Evolutionary conservation across 2,329 filamentous ascomycete species (phyloP), one percentile per base, ranked within the genome.

Genomic region (Fusarium camptoceras): DNA sequence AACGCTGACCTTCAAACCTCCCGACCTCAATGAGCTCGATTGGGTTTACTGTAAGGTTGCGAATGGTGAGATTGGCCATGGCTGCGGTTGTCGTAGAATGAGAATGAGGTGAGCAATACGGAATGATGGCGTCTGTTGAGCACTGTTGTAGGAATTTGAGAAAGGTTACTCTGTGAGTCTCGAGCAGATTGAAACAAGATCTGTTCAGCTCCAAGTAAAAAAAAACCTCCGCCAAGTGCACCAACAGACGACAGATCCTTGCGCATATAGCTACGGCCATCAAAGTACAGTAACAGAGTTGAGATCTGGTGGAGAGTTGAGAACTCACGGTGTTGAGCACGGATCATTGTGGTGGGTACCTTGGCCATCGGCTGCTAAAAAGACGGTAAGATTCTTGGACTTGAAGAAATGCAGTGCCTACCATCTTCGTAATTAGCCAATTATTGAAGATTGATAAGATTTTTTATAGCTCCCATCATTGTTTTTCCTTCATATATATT

Each of bases 31-130:
- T 90, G 73, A 98, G 86, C 72, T 91, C 88, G 58, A 97, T 83
- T n/a, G 89, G 85, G 50, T 87, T 90, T 60, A 88, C 84, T 46
- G 93, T 95, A 70, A 97, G 83, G 79, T 98, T 98, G 75, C 94
- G 93, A 75, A 98, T 88, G 7, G 87, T 92, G 72, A 97, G 83
- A 60, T 82, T 79, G 20, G 83, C 79, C 85, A 87, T 87, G 59
- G 60, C 69, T 73, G 62, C 47, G 47, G 34, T 31, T 53, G 58
- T 50, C 28, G 42, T n/a, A 44, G 49, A 41, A 55, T 27, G 44
- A 31, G 34, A 41, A 51, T 27, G 44, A 37, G 39, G 15, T 46
- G 28, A 56, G 27, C 31, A 27, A 41, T n/a, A 43, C 11, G 44
- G 39, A 47, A 59, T 65, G 62, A 42, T 50, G 44, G 53, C 41